Percentiles rank a stretch among this genome's conserved stretches.
Conservation (phyloP, 2,329 filamentous ascomycete genomes). For the Hymenoscyphus occultus region DNA sequence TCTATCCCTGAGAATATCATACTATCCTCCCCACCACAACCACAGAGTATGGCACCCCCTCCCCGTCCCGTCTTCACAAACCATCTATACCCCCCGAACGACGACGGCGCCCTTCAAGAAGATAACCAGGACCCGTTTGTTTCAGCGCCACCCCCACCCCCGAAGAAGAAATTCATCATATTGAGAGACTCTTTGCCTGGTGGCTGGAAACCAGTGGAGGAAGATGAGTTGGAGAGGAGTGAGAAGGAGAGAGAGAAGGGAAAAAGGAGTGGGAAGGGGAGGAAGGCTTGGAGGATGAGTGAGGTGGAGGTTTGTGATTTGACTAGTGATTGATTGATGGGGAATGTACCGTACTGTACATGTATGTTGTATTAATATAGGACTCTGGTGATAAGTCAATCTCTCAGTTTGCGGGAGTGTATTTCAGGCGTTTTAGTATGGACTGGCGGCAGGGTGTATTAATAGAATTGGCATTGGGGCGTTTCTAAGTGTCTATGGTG, state of each 20-base stretch:
- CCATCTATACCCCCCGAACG: neutral
- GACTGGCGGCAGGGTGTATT: too few relatives aligned
- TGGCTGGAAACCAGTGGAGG: slow-evolving; percentile 34
- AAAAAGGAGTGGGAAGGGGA: slow-evolving; percentile 5
- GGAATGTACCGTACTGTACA: neutral
- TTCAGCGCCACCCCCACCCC: too few relatives aligned
- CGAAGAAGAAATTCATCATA: slow-evolving; percentile 29
- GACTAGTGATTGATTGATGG: slow-evolving; percentile 13
- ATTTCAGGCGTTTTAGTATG: too few relatives aligned
- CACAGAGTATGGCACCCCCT: neutral
- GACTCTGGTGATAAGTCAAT: too few relatives aligned
- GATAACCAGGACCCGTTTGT: neutral
- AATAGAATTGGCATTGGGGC: too few relatives aligned
- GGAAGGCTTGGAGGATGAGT: slow-evolving; percentile 24
- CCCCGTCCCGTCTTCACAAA: neutral
- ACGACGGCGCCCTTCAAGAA: neutral
- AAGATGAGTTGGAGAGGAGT: slow-evolving; percentile 18
- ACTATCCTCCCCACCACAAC: neutral
- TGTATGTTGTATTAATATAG: too few relatives aligned
- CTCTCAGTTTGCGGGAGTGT: too few relatives aligned
- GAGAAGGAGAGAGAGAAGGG: neutral
- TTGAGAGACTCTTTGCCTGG: slow-evolving; percentile 38
- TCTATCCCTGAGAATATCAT: neutral
- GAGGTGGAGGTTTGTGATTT: slow-evolving; percentile 32
- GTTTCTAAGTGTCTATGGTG: too few relatives aligned